These are phyloP conservation scores for Lactifluus pinguis DNA, from an alignment of 768 basidiomycete species.

Conservation along the genomic window DNA sequence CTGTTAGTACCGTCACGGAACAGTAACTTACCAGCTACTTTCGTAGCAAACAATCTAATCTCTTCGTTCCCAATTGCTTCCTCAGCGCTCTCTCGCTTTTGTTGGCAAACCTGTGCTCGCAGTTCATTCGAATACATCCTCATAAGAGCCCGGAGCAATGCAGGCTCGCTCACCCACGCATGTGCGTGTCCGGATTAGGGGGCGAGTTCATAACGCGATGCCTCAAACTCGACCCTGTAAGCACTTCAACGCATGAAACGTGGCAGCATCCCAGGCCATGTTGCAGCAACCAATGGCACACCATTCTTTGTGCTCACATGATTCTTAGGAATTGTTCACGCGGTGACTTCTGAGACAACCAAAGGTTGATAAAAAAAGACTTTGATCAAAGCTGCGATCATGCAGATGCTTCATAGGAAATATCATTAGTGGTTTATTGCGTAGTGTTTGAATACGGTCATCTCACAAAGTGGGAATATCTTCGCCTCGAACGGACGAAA, in stretches of 20 bases:
- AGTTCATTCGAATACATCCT: background rate
- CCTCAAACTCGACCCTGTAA: background rate
- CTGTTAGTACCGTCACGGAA: no score
- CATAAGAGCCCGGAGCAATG: background rate
- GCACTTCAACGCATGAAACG: background rate
- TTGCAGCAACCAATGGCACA: background rate
- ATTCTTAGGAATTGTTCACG: background rate
- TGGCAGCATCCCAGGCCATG: background rate
- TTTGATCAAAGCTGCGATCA: background rate
- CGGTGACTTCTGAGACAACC: background rate
- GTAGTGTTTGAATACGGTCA: no score
- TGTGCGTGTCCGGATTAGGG: background rate
- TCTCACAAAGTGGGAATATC: background rate
- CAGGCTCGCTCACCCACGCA: background rate
- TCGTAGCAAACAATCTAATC: no score
- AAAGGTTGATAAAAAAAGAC: background rate
- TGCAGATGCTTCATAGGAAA: background rate
- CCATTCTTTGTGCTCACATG: background rate
- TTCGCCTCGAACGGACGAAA: background rate
- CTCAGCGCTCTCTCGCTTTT: no score
- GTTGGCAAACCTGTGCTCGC: background rate
- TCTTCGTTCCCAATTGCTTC: no score
- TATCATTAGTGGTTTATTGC: background rate
- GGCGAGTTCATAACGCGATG: background rate
- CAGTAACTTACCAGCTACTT: no score